Evolutionary conservation across 2,329 filamentous ascomycete genomes (phyloP).

Genomic region (Aspergillaceae sp.): DNA sequence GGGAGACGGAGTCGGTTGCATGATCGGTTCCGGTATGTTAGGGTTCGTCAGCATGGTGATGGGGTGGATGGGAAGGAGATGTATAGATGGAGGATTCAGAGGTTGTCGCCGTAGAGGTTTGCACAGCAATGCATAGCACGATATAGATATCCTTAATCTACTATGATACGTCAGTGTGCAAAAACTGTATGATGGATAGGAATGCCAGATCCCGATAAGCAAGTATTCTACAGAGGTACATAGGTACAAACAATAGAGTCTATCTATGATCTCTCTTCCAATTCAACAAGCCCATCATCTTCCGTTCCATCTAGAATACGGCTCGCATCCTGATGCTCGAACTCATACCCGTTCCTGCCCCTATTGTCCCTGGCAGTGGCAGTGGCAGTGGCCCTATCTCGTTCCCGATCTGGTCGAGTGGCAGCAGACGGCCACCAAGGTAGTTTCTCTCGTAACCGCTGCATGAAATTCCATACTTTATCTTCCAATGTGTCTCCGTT

Average conservation of each 20-base stretch:
- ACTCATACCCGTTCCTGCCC: slow-evolving; percentile 4
- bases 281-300: slow-evolving; percentile 40
- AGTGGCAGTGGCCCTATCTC: too few relatives aligned
- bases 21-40: slow-evolving; percentile 82
- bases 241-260: background rate
- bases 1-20: slow-evolving; percentile 82
- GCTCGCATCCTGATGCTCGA: background rate
- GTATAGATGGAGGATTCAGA: slow-evolving; percentile 32
- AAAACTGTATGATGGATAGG: too few relatives aligned
- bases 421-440: slow-evolving; percentile 6
- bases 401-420: slow-evolving; percentile 3
- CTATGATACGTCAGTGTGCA: too few relatives aligned
- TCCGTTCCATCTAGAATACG: slow-evolving; percentile 47
- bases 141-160: background rate
- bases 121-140: background rate
- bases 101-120: slow-evolving; percentile 28
- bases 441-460: slow-evolving; percentile 19
- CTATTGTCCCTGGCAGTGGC: too few relatives aligned
- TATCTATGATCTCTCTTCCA: slow-evolving; percentile 30
- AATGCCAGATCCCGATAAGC: background rate
- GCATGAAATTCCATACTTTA: slow-evolving; percentile 30
- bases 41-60: slow-evolving; percentile 52
- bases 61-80: slow-evolving; percentile 30
- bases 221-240: background rate
- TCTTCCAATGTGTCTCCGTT: slow-evolving; percentile 23